These are phyloP conservation scores for Termitomyces sp. DNA, from an alignment of 1,284 basidiomycete genomes.

Conservation along the genomic window DNA sequence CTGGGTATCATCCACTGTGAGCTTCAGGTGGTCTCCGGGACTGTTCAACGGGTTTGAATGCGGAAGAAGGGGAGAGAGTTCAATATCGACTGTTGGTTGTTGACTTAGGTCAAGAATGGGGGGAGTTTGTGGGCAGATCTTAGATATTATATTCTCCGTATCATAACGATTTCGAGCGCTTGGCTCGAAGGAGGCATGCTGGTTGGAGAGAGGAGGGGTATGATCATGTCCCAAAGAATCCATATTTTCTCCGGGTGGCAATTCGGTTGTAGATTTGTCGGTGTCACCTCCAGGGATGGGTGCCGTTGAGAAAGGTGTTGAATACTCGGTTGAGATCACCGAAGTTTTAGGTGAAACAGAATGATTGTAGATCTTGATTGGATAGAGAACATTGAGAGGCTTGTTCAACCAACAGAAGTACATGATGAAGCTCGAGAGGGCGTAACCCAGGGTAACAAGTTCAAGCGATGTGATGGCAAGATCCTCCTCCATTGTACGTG, in stretches of 20 bases:
- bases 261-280: not conserved
- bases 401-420: conserved; percentile 19
- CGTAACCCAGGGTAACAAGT: conserved; percentile 13
- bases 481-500: not conserved
- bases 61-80: no score
- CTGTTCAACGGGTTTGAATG: no score
- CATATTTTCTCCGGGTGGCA: no score
- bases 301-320: not conserved
- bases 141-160: no score
- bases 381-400: conserved; percentile 12
- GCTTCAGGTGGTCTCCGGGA: no score
- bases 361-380: not conserved
- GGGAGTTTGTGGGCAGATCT: no score
- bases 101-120: no score
- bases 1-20: no score
- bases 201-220: not conserved
- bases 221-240: not conserved
- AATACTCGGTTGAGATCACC: not conserved
- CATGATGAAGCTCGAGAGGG: conserved; percentile 10
- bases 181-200: not conserved
- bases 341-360: not conserved
- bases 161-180: not conserved
- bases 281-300: not conserved
- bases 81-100: no score
- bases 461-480: conserved; percentile 16